Evolutionary conservation across 139 green algal species (phyloP), one percentile per base, ranked within the genome.

Genomic region (Tetradesmus obliquus): DNA sequence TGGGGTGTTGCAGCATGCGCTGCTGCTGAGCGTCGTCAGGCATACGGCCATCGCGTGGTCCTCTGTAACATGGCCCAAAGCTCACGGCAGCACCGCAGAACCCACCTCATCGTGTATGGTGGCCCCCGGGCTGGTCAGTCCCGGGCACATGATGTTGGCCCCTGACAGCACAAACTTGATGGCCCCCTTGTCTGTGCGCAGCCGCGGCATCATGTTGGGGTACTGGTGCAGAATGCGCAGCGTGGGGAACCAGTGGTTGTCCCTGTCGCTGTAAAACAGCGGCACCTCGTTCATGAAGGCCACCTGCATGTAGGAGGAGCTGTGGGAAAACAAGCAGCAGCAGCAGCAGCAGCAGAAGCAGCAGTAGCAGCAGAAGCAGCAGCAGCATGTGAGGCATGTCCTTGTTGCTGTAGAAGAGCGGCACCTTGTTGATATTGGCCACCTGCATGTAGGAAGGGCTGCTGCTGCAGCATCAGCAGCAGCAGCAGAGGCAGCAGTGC

Each of bases 91-190:
- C 32, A 45, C 32, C 32, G 32, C 32, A 45, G 32, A 0, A 83
- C 76, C 13, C 72, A 99, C 97, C 95, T 99, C 96, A 85, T 98
- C 95, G 89, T 99, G 97, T n/a, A 99, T 98, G 6, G 95, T 98
- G 32, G 98, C 98, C 1, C 97, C 98, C 7, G 97, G 94, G 12
- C 96, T 98, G 6, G 98, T 99, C 13, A 99, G 96, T 1, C 98
- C 98, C 5, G 98, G 98, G 92, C 98, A 99, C 98, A 99, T 99
- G 93, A 99, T 99, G 95, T 99, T 98, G 19, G 98, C 98, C 3
- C 98, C 98, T 7, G 95, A 97, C 69, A 99, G 94, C 69, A 99
- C 98, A 95, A 99, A 99, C 95, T 99, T 99, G 91, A 99, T 99
- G 62, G 98, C 98, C 1, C 98, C 98, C 60, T 94, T 94, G 92